Evolutionary conservation across 2,329 filamentous ascomycete species (phyloP), one percentile per base, ranked within the genome.

Genomic region (Chaetomium globosum): DNA sequence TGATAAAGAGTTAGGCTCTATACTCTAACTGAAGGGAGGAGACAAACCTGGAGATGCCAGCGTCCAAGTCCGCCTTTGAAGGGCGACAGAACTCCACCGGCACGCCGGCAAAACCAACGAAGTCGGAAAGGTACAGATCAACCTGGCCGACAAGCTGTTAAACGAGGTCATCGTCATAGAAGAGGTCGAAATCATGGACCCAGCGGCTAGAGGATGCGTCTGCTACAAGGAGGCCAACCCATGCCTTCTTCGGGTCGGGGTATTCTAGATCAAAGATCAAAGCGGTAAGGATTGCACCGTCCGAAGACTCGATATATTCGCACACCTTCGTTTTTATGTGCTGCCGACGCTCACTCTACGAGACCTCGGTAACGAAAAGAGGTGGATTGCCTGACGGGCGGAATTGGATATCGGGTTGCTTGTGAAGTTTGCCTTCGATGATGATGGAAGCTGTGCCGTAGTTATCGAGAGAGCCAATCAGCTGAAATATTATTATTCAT

Each of bases 71-170:
- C 28, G 55, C 59, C 48, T 53, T 58, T 12, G 53, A 65, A 53
- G 63, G 63, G 58, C 63, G 63, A 49, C 63, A 65, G 61, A 39
- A 60, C 21, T 51, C 51, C 51, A 56, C 31, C 30, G 62, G 62
- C n/a, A 60, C 9, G 56, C 62, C 57, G 36, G 56, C 57, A 21
- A 39, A 8, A 30, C 58, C 54, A 58, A 65, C 43, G 8, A 65
- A 65, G 52, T 61, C 63, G n/a, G 63, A 65, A 46, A 65, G 58
- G 58, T 65, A 65, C 31, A 65, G 52, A 49, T 49, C 63, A 33
- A 61, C 46, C 46, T 65, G 63, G 7, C 63, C 63, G 23, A 28
- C 59, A 28, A 53, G 61, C 46, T 59, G 55, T 59, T 53, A 48
- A 63, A 31, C 43, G n/a, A 59, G 54, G 53, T 59, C 31, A 54